Percentiles rank a stretch among this genome's conserved stretches.
phyloP scores from a whole-genome alignment of 1,284 basidiomycete genomes.

The Pseudozyma tsukubaensis region DNA sequence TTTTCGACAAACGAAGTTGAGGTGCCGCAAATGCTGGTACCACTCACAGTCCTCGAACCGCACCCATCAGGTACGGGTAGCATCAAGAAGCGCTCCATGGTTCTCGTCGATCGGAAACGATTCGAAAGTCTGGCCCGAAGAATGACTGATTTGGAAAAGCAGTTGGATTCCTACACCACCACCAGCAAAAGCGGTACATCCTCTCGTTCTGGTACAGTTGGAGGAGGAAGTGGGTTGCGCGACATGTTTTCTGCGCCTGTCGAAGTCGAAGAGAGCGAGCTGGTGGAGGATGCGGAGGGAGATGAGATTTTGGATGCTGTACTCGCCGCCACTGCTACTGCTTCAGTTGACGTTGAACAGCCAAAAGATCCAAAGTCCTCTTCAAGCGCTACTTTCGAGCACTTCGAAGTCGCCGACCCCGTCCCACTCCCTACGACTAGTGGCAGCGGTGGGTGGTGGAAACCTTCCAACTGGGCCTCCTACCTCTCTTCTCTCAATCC shows the following conservation, averaged over 20 bases:
- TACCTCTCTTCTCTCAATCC: constrained; percentile 47
- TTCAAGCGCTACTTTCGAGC: too few relatives aligned
- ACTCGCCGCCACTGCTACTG: not conserved
- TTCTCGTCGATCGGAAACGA: constrained; percentile 56
- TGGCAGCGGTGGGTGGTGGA: constrained; percentile 2
- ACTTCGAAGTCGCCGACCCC: not conserved
- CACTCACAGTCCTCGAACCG: constrained; percentile 49
- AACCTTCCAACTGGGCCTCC: constrained; percentile 18
- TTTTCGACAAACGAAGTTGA: not conserved
- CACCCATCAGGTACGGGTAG: constrained; percentile 56
- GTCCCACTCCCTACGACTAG: not conserved
- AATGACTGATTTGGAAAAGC: constrained; percentile 51
- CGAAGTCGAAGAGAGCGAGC: not conserved
- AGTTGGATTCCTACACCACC: constrained; percentile 13
- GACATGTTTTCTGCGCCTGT: constrained; percentile 18
- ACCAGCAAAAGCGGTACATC: too few relatives aligned
- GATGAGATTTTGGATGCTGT: constrained; percentile 17
- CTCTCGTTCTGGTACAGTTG: not conserved
- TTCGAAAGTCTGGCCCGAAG: constrained; percentile 58
- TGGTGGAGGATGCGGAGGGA: constrained; percentile 1
- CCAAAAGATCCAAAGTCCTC: not conserved
- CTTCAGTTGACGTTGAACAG: not conserved
- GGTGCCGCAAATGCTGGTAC: constrained; percentile 38
- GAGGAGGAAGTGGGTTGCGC: constrained; percentile 2
- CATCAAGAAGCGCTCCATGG: constrained; percentile 59